Evolutionary conservation across 1,284 basidiomycete genomes (phyloP), one percentile per base, ranked within the genome.

Genomic region (Schizopora paradoxa): DNA sequence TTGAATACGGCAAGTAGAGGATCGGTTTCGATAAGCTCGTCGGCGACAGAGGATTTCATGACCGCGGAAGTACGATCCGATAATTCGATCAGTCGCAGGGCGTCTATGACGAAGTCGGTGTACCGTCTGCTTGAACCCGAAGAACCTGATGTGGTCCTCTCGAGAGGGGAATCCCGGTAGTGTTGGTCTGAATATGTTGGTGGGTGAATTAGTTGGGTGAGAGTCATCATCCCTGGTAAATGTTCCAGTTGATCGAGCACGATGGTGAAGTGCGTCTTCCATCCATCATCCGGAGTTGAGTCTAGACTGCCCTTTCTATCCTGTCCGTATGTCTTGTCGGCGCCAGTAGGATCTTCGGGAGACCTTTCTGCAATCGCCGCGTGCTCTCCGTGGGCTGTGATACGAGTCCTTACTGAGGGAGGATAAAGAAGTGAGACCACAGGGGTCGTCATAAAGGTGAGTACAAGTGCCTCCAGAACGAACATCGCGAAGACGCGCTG

Each of bases 161-260:
- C 33, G 14, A 34, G 45, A 22, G 22, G 26, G n/a, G 22, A 19
- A 6, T 19, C 45, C 36, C 22, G 36, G 31, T 29, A 35, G 14
- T 37, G 25, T 48, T 27, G 31, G 16, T n/a, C 8, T 45, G 34
- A 16, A 16, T 27, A 36, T 2, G 60, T 58, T 14, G 65, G 61
- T 1, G 74, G 68, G 38, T 77, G 75, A 26, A 86, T 67, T 21
- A 88, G 72, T 54, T 83, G 82, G 0, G 78, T 76, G 31, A 85
- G 65, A 1, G 76, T 77, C 79, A 85, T 86, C 65, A 84, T 75
- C 6, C 77, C 76, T 2, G 85, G 76, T 5, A 99, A 68, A 60
- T 97, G 90, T 54, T 94, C 91, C 50, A 96, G 74, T 62, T 83
- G 86, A 62, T 93, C 91, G n/a, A 99, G 76, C 13, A 98, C 83